Evolutionary conservation across 495 filamentous ascomycete species (phyloP).

Genomic region (Mytilinidion resinicola): DNA sequence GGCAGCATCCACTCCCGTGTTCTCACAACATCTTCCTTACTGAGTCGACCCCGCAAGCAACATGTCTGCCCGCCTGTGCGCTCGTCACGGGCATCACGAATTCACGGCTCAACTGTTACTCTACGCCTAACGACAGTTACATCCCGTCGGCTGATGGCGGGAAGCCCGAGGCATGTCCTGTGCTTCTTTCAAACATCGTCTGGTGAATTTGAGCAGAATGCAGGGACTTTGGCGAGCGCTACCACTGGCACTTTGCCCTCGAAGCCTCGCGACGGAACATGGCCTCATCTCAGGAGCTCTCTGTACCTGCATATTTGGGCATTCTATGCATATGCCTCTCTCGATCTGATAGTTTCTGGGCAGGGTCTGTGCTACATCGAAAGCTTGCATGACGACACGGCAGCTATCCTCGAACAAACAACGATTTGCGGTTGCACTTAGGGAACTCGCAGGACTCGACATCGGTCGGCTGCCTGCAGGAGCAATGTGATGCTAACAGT

Average conservation of each 20-base stretch:
- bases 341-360: neutral
- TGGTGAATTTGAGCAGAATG: too few species aligned
- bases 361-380: neutral
- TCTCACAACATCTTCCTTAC: too few species aligned
- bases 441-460: too few species aligned
- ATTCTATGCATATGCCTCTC: neutral
- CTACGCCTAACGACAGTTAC: slow-evolving; percentile 1
- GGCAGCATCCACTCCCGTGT: too few species aligned
- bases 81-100: too few species aligned
- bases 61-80: too few species aligned
- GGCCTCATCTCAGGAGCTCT: neutral
- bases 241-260: neutral
- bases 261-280: neutral
- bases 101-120: neutral
- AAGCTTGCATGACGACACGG: neutral
- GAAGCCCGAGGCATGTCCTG: neutral
- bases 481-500: too few species aligned
- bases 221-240: too few species aligned
- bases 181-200: neutral
- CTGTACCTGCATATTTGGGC: slow-evolving; percentile 5
- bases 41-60: too few species aligned
- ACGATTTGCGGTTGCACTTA: too few species aligned
- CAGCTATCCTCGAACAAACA: too few species aligned
- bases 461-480: too few species aligned
- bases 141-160: neutral